Base-by-base conservation (phyloP, 208 protist genomes). In the Endotrypanum monterogeii region DNA sequence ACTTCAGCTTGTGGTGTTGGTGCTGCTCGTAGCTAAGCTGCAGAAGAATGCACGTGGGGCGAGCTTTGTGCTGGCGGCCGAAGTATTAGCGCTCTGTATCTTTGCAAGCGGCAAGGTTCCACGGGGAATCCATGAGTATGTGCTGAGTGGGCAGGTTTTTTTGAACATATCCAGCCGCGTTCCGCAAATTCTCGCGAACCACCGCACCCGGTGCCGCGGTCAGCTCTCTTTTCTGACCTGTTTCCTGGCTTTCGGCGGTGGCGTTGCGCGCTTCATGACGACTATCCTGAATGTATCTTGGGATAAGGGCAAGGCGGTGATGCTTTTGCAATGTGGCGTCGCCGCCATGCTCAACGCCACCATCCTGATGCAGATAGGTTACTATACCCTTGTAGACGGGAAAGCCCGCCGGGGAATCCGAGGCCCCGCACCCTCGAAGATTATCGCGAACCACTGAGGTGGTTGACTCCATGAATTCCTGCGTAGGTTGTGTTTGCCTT, bases 181-280 rank as follows among this genome's bases (percentile, higher is more conserved):
- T 44, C 92, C 92, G 52, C 92, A 96, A 67, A 95, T 96, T 57
- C 50, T 88, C 48, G 74, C 86, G 32, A 95, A 94, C 79, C 80
- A 88, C 76, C 74, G 67, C 30, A 93, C 89, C 60, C 62, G 82
- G 48, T 91, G 83, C 44, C 93, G 85, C 7, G 92, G 92, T 3
- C 81, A 91, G 62, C 80, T 94, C 5, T 91, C 92, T n/a, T 92
- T 94, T 57, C 74, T 92, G 32, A 96, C 92, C 51, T 96, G 89
- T 83, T 96, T 94, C 60, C 63, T 96, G 16, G 89, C 87, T 12
- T 90, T 94, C 80, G 79, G 89, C 25, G 92, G 92, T 51, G 85
- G 86, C 54, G 75, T 85, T 9, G 90, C 85, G 61, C 85, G 93
- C 25, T 58, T 94, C 14, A 73, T 97, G 66, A 97, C 93, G 44